phyloP scores from a whole-genome alignment of 495 filamentous ascomycete genomes.

The Massariosphaeria phaeospora region DNA sequence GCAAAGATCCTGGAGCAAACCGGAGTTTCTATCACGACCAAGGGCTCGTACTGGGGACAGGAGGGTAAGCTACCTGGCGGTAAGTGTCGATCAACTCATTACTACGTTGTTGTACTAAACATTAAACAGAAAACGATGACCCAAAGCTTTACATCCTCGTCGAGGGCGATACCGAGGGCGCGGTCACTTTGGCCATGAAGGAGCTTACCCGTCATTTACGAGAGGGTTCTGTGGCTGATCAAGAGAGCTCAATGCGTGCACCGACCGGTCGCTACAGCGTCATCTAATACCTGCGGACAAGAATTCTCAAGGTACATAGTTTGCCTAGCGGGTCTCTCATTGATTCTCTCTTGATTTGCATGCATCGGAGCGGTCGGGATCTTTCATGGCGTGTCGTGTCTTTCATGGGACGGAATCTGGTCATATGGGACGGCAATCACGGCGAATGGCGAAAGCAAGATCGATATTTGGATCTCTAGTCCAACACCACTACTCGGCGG shows the following conservation, averaged over 20 bases:
- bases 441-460: no score
- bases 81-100: not conserved
- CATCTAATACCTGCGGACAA: conserved; percentile 47
- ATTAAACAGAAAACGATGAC: conserved; percentile 55
- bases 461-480: no score
- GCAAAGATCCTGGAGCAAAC: conserved; percentile 95
- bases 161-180: conserved; percentile 91
- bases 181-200: conserved; percentile 85
- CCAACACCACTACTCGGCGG: no score
- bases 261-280: conserved; percentile 87
- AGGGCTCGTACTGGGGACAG: conserved; percentile 79
- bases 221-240: conserved; percentile 85
- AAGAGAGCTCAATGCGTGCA: conserved; percentile 73
- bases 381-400: no score
- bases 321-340: no score
- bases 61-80: conserved; percentile 66
- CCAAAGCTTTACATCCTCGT: conserved; percentile 96
- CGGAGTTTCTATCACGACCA: conserved; percentile 94
- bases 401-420: no score
- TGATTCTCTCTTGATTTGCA: no score
- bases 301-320: not conserved
- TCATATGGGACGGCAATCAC: no score
- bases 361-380: no score
- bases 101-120: not conserved
- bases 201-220: conserved; percentile 82